Base-by-base conservation (phyloP, 495 filamentous ascomycete species). In the Penicillium diatomitis region DNA sequence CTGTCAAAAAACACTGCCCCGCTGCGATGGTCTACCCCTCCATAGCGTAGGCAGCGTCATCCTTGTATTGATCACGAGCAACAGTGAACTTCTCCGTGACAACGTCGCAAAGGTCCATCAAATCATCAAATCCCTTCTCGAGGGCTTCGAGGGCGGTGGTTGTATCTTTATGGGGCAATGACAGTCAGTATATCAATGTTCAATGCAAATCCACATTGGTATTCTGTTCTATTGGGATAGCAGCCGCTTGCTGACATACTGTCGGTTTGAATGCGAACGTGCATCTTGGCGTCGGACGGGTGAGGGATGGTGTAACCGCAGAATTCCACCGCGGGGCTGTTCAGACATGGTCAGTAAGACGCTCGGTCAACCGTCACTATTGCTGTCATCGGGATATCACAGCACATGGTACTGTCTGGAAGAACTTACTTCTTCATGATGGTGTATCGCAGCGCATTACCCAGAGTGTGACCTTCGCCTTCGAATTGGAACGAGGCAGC, bases 301-400 rank as follows among this genome's bases (percentile, higher is more conserved):
- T 98, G 92, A 6, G 92, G 92, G 46, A 98, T 97, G 4, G 92
- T 89, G 63, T 98, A 97, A 38, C 90, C 92, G 70, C 94, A 97
- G 69, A 98, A 92, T 60, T 98, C 92, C 33, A 98, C 92, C 38
- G 87, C 79, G 33, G 92, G 92, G 64, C 45, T 47, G 29, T 28
- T 1, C 1, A 40, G 2, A 20, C 10, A 37, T 47, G n/a, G 37
- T 32, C 33, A 35, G 6, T 5, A 37, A 9, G 3, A 30, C 9
- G n/a, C 28, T 10, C 6, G 3, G 20, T 20, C 20, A 20, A 20
- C 0, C 20, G 20, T 20, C 20, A 20, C 2, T 20, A 20, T 20
- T 20, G 20, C 20, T 20, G 20, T 20, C 20, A 20, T 20, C 2
- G 20, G 20, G 20, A 20, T 20, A 20, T 36, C 34, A 36, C 34